These are phyloP conservation scores for Rubroshorea leprosula DNA, from an alignment of 345 rosid genomes.

Conservation along the genomic window DNA sequence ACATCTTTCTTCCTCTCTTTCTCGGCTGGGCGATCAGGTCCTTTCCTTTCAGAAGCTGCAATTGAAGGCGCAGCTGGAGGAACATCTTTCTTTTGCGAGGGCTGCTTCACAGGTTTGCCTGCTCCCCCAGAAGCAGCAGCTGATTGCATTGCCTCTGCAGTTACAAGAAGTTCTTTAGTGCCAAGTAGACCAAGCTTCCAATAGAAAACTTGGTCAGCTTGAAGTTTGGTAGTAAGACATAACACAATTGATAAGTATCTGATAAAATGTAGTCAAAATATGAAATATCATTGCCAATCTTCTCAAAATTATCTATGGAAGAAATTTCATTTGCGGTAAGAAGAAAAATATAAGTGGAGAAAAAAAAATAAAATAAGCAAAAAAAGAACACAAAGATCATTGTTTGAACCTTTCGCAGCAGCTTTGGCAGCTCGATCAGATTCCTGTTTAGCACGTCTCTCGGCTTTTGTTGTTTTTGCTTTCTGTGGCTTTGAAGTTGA, in stretches of 20 bases:
- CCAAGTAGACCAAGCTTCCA: not conserved
- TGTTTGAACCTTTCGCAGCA: slow-evolving; percentile 41
- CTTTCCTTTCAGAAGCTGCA: slow-evolving; percentile 45
- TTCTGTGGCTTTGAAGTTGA: slow-evolving; percentile 34
- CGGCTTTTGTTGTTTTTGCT: slow-evolving; percentile 64
- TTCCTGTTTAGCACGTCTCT: slow-evolving; percentile 65
- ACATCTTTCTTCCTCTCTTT: slow-evolving; percentile 68
- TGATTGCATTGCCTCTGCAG: slow-evolving; percentile 42
- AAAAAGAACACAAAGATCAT: too few relatives aligned
- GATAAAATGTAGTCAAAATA: slow-evolving; percentile 2
- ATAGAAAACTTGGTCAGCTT: not conserved
- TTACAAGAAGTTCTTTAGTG: slow-evolving; percentile 5
- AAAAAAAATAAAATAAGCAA: not conserved
- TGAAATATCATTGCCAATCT: not conserved
- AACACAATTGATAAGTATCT: not conserved
- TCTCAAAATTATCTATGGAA: not conserved
- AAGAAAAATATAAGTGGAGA: not conserved
- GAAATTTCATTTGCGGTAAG: not conserved
- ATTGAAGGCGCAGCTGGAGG: slow-evolving; percentile 29
- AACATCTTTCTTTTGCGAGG: slow-evolving; percentile 46
- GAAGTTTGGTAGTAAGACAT: not conserved
- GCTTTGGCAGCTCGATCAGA: slow-evolving; percentile 65
- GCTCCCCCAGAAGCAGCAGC: slow-evolving; percentile 29
- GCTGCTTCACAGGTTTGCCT: slow-evolving; percentile 40
- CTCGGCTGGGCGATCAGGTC: slow-evolving; percentile 37